Evolutionary conservation across 257 asterid genomes (phyloP).

Genomic region (Mitragyna speciosa): DNA sequence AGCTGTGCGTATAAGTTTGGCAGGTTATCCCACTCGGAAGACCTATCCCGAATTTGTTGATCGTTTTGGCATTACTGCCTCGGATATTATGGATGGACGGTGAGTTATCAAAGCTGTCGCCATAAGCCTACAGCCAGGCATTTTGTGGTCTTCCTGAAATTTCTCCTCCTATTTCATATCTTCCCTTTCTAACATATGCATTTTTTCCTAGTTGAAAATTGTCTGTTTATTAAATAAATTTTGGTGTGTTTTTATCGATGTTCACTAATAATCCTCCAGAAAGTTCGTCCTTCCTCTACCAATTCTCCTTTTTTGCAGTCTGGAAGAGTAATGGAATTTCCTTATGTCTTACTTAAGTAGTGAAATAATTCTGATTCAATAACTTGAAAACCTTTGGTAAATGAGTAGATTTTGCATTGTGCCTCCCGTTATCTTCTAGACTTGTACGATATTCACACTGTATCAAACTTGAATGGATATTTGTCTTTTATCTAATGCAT

Average conservation of each 20-base stretch:
- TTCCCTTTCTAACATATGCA: neutral
- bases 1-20: constrained; percentile 99
- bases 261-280: neutral
- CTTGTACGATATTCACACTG: neutral
- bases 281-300: neutral
- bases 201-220: neutral
- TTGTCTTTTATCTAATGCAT: neutral
- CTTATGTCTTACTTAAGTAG: neutral
- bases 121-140: neutral
- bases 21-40: constrained; percentile 98
- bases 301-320: neutral
- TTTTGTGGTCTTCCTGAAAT: neutral
- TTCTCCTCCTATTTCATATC: neutral
- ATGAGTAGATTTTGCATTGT: no score
- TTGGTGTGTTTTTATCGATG: neutral
- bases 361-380: neutral
- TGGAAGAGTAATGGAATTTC: neutral
- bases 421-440: neutral
- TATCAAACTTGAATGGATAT: neutral
- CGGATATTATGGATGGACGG: constrained; percentile 79
- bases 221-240: neutral
- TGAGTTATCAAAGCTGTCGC: constrained; percentile 33
- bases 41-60: constrained; percentile 91
- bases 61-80: constrained; percentile 85
- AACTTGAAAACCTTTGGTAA: neutral